Percentiles rank a stretch among this genome's conserved stretches.
phyloP scores from a whole-genome alignment of 2,329 filamentous ascomycete species.

The Fusarium nanum region DNA sequence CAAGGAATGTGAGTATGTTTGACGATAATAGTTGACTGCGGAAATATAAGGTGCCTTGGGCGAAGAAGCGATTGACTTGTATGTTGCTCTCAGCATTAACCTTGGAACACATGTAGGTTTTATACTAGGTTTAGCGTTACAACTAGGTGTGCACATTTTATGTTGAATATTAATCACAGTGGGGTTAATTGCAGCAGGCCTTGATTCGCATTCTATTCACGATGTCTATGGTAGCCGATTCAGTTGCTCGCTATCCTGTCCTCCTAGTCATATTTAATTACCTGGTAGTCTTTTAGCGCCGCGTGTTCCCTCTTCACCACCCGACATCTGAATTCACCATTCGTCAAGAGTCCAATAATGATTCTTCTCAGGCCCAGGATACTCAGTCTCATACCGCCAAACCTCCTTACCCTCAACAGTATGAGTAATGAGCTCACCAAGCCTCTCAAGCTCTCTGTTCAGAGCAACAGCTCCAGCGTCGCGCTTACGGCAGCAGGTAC shows the following conservation, averaged over 20 bases:
- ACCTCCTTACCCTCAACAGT: neutral
- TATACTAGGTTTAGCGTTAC: too few relatives aligned
- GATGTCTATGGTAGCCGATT: neutral
- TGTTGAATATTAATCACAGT: neutral
- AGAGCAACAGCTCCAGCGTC: neutral
- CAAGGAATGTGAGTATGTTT: accelerated
- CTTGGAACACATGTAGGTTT: too few relatives aligned
- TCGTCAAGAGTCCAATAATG: neutral
- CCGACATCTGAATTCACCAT: accelerated
- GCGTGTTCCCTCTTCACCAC: accelerated
- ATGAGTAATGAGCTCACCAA: neutral
- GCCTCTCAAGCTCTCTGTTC: neutral
- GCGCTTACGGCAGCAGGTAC: neutral
- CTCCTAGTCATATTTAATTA: neutral
- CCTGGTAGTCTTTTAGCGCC: neutral
- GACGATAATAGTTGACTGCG: neutral
- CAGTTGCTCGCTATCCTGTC: too few relatives aligned
- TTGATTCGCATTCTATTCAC: neutral
- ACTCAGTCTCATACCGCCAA: neutral
- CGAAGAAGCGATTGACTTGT: too few relatives aligned
- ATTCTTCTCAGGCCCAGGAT: neutral
- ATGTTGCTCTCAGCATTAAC: too few relatives aligned
- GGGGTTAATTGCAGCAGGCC: accelerated
- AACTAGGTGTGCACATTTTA: too few relatives aligned
- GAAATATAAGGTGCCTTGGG: too few relatives aligned